These are phyloP conservation scores for Hypomyces perniciosus DNA, from an alignment of 2,329 filamentous ascomycete genomes.

Conservation along the genomic window DNA sequence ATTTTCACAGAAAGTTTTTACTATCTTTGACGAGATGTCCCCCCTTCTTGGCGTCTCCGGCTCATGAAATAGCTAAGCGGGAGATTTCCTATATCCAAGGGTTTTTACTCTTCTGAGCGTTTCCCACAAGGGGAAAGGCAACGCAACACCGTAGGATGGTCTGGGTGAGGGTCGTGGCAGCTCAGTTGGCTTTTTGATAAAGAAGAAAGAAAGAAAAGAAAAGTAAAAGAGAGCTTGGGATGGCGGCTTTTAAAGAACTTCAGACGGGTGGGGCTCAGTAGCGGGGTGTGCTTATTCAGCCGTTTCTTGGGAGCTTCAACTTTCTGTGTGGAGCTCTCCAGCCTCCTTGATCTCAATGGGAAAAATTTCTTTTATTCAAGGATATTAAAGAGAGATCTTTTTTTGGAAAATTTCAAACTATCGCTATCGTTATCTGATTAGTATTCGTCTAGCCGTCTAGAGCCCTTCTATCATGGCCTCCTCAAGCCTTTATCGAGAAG, in stretches of 20 bases:
- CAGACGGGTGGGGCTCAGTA: constrained; percentile 15
- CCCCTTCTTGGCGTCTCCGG: constrained; percentile 57
- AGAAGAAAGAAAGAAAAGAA: constrained; percentile 38
- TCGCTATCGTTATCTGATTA: too few relatives aligned
- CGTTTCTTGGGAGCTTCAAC: background rate
- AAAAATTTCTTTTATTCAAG: too few relatives aligned
- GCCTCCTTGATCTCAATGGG: too few relatives aligned
- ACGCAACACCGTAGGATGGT: constrained; percentile 52
- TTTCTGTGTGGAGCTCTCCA: background rate
- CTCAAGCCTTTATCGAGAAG: constrained; percentile 46
- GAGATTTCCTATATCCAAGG: constrained; percentile 61
- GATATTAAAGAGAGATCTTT: too few relatives aligned
- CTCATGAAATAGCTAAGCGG: constrained; percentile 41
- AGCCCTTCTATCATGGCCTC: constrained; percentile 21
- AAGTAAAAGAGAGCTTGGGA: constrained; percentile 21
- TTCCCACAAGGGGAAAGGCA: constrained; percentile 49
- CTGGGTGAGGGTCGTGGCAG: constrained; percentile 59
- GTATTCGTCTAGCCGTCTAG: background rate
- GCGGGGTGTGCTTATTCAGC: constrained; percentile 11
- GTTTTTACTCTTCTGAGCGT: constrained; percentile 51
- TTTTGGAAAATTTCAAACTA: too few relatives aligned
- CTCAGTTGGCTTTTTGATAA: constrained; percentile 60
- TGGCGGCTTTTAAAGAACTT: constrained; percentile 6
- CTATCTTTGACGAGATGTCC: constrained; percentile 37
- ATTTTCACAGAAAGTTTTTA: constrained; percentile 16